phyloP scores from a whole-genome alignment of 2,329 filamentous ascomycete species.

The Penicillium vulpinum region DNA sequence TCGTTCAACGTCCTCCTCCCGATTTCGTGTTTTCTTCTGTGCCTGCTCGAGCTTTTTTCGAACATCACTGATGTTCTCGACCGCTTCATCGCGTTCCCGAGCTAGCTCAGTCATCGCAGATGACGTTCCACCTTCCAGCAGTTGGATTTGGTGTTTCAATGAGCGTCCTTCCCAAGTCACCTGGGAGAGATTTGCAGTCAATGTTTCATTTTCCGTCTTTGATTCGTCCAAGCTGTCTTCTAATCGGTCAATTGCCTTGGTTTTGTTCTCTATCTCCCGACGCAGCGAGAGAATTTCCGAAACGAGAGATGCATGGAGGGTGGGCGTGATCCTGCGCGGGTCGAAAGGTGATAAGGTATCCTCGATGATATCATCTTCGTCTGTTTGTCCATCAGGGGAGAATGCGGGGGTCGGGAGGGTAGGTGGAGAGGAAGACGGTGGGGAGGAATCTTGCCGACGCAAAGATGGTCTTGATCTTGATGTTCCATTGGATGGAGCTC shows the following conservation, averaged over 20 bases:
- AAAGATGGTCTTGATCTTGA: slow-evolving; percentile 62
- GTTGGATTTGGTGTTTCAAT: slow-evolving; percentile 78
- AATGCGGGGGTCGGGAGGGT: slow-evolving; percentile 50
- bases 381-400: slow-evolving; percentile 38
- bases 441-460: slow-evolving; percentile 65
- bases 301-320: slow-evolving; percentile 88
- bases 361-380: slow-evolving; percentile 47
- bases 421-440: slow-evolving; percentile 63
- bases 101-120: slow-evolving; percentile 81
- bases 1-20: slow-evolving; percentile 80
- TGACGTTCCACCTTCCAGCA: slow-evolving; percentile 83
- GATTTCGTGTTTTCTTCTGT: slow-evolving; percentile 73
- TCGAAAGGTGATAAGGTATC: slow-evolving; percentile 76
- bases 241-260: slow-evolving; percentile 79
- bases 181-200: slow-evolving; percentile 62
- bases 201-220: slow-evolving; percentile 70
- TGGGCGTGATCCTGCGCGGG: slow-evolving; percentile 90
- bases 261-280: slow-evolving; percentile 87
- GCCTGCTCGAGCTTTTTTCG: slow-evolving; percentile 73
- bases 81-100: slow-evolving; percentile 80
- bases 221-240: slow-evolving; percentile 72
- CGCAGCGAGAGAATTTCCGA: slow-evolving; percentile 87
- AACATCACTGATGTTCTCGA: slow-evolving; percentile 69
- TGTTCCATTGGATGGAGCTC: slow-evolving; percentile 20
- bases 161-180: slow-evolving; percentile 75